phyloP scores from a whole-genome alignment of 1,284 basidiomycete species.

The Pterula multifida region DNA sequence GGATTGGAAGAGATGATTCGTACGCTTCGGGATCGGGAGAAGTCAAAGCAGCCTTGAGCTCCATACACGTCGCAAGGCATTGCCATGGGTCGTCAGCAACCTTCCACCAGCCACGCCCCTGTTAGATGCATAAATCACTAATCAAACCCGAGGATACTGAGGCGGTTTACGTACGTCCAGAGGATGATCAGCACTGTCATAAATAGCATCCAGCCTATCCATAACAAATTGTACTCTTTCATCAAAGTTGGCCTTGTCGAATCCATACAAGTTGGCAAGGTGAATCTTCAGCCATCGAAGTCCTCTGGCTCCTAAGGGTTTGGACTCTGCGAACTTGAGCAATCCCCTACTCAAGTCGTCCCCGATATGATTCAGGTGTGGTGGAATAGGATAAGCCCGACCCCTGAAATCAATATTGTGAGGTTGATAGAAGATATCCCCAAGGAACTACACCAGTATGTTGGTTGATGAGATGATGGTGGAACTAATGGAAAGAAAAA shows the following conservation, averaged over 20 bases:
- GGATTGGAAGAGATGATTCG: slow-evolving; percentile 76
- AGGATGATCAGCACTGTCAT: slow-evolving; percentile 82
- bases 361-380: slow-evolving; percentile 93
- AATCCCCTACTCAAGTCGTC: slow-evolving; percentile 91
- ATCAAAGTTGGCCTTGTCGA: slow-evolving; percentile 83
- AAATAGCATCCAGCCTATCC: slow-evolving; percentile 66
- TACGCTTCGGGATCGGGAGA: slow-evolving; percentile 65
- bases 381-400: slow-evolving; percentile 93
- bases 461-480: neutral
- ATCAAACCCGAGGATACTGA: neutral
- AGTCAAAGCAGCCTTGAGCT: slow-evolving; percentile 70
- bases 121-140: slow-evolving; percentile 4
- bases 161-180: slow-evolving; percentile 39
- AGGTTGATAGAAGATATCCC: slow-evolving; percentile 85
- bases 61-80: slow-evolving; percentile 86
- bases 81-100: slow-evolving; percentile 96
- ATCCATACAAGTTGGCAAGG: slow-evolving; percentile 7
- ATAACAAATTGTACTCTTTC: slow-evolving; percentile 79
- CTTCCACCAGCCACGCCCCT: slow-evolving; percentile 81
- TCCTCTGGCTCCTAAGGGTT: slow-evolving; percentile 73
- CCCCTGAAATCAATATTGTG: slow-evolving; percentile 99
- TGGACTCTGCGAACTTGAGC: slow-evolving; percentile 74
- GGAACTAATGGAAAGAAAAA: slow-evolving; percentile 2
- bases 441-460: slow-evolving; percentile 53
- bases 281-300: slow-evolving; percentile 71